These are phyloP conservation scores for Epichloe uncinata DNA, from an alignment of 2,329 filamentous ascomycete species.

Conservation along the genomic window DNA sequence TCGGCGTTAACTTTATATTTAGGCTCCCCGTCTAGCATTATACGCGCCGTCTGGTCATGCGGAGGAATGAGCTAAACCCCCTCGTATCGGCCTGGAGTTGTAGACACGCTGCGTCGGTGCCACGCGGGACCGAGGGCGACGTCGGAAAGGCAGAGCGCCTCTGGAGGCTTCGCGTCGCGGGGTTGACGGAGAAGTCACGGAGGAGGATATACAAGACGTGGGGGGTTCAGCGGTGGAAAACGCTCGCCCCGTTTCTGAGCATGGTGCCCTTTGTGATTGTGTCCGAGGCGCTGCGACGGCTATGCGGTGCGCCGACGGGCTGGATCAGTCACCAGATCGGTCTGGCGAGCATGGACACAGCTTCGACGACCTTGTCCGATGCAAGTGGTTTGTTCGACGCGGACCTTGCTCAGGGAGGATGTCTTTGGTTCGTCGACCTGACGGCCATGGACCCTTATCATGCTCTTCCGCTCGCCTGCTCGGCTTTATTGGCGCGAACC, in stretches of 20 bases:
- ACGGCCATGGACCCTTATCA: slow-evolving; percentile 37
- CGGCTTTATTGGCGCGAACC: slow-evolving; percentile 16
- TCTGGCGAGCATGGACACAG: slow-evolving; percentile 11
- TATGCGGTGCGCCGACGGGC: slow-evolving; percentile 22
- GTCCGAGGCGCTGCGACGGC: slow-evolving; percentile 36
- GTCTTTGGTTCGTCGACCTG: slow-evolving; percentile 43
- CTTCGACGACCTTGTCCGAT: slow-evolving; percentile 13
- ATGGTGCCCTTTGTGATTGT: slow-evolving; percentile 37
- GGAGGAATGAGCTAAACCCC: slow-evolving; percentile 15
- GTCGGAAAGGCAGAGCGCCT: slow-evolving; percentile 9
- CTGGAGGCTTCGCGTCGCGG: slow-evolving; percentile 12
- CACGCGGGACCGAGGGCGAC: background rate
- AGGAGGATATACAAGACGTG: slow-evolving; percentile 23
- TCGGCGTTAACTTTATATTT: slow-evolving; percentile 30
- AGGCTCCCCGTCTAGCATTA: slow-evolving; percentile 35
- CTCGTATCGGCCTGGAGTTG: slow-evolving; percentile 20
- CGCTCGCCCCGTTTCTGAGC: slow-evolving; percentile 24
- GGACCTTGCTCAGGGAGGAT: slow-evolving; percentile 34
- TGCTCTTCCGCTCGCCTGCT: slow-evolving; percentile 29
- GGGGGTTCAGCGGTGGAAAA: slow-evolving; percentile 36
- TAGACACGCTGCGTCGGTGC: slow-evolving; percentile 11
- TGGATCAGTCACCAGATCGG: slow-evolving; percentile 20
- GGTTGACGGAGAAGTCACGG: slow-evolving; percentile 16
- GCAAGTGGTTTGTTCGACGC: slow-evolving; percentile 20
- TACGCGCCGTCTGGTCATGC: slow-evolving; percentile 18